These are phyloP conservation scores for Climacium dendroides DNA, from an alignment of 225 moss, liverwort and hornwort genomes.

Conservation along the genomic window DNA sequence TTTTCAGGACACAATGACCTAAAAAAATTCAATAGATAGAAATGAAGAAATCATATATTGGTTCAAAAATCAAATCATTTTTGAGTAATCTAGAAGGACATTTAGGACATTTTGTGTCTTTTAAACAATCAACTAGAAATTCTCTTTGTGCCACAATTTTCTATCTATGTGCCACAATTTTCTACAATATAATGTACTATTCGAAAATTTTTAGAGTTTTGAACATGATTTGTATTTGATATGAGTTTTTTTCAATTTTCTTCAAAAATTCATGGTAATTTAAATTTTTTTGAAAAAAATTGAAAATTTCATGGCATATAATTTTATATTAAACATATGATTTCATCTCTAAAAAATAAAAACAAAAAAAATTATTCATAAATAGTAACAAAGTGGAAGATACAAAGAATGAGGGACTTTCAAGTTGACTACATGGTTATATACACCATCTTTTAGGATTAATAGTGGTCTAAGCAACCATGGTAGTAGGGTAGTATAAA, in stretches of 20 bases:
- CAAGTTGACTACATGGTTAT: neutral
- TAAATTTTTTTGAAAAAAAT: neutral
- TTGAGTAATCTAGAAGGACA: too few relatives aligned
- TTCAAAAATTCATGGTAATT: neutral
- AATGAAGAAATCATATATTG: too few relatives aligned
- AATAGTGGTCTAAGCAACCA: neutral
- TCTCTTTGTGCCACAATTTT: too few relatives aligned
- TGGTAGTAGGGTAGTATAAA: neutral
- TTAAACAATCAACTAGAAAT: too few relatives aligned
- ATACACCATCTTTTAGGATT: neutral
- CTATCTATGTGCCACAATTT: too few relatives aligned
- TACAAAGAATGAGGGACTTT: neutral
- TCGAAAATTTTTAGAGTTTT: neutral
- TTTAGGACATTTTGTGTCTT: too few relatives aligned
- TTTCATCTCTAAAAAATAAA: neutral
- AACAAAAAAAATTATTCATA: neutral
- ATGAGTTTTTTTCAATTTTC: neutral
- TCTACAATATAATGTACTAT: neutral
- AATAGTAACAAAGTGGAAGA: neutral
- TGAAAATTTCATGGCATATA: neutral
- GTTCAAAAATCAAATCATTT: too few relatives aligned
- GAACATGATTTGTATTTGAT: neutral
- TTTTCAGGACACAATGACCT: too few relatives aligned
- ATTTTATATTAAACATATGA: neutral
- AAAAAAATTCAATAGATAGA: too few relatives aligned